Percentiles rank a stretch among this genome's conserved stretches.
These are phyloP conservation scores for Serendipita indica DNA, from an alignment of 768 basidiomycete genomes.

Conservation along the genomic window DNA sequence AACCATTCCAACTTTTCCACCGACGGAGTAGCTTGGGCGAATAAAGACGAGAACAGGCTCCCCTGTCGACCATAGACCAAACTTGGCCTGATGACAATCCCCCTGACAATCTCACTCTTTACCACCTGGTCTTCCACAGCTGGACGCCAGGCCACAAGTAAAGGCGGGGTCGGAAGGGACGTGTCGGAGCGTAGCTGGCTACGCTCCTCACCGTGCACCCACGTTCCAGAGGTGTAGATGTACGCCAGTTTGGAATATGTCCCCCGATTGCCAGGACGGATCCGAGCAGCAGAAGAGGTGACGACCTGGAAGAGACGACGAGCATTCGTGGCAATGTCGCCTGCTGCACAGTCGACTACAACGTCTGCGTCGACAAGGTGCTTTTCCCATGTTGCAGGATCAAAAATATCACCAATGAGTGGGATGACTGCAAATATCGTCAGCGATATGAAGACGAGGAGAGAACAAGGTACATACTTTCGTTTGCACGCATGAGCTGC, in stretches of 20 bases:
- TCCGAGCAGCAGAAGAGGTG: conserved; percentile 24
- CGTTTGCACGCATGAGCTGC: conserved; percentile 25
- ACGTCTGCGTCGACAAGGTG: background rate
- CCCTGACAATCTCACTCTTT: conserved; percentile 23
- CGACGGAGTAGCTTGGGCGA: conserved; percentile 23
- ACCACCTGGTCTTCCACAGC: conserved; percentile 24
- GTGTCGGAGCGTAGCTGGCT: conserved; percentile 23
- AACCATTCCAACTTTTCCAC: conserved; percentile 21
- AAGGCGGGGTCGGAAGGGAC: conserved; percentile 15
- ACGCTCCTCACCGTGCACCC: conserved; percentile 30
- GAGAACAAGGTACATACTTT: conserved; percentile 23
- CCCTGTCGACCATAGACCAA: conserved; percentile 31
- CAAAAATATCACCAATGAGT: conserved; percentile 20
- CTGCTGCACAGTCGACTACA: conserved; percentile 17
- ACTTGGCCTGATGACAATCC: conserved; percentile 33
- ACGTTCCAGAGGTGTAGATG: conserved; percentile 33
- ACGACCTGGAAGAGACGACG: conserved; percentile 20
- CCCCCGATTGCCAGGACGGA: conserved; percentile 15
- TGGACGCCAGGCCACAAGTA: conserved; percentile 24
- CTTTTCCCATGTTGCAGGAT: conserved; percentile 18
- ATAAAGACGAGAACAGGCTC: conserved; percentile 24
- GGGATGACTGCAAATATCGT: conserved; percentile 24
- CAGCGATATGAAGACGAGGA: background rate
- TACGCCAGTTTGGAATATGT: conserved; percentile 28
- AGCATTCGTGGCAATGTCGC: conserved; percentile 17